A percentile compares a stretch with the other conserved stretches of the same genome.
phyloP scores from a whole-genome alignment of 176 grass and related monocot species.

The Rhynchospora pubera region DNA sequence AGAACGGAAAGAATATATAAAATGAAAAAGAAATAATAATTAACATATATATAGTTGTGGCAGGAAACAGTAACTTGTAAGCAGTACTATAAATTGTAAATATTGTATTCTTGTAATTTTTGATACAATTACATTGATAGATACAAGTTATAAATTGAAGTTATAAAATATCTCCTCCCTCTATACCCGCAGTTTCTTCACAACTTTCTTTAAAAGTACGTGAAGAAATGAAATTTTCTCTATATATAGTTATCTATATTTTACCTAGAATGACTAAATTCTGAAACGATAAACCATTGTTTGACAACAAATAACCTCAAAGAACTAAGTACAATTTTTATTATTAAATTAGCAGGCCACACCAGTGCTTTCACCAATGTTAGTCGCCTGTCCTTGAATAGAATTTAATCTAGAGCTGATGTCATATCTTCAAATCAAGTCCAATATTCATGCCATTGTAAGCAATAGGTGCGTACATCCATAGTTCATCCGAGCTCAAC shows the following conservation, averaged over 20 bases:
- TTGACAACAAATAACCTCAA: neutral
- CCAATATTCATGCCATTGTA: slow-evolving; percentile 83
- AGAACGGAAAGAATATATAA: neutral
- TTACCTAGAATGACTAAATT: neutral
- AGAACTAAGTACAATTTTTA: neutral
- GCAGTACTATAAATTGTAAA: neutral
- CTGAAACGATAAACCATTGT: neutral
- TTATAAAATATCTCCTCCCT: neutral
- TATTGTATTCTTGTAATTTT: neutral
- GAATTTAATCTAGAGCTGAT: neutral
- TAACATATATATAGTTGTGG: neutral
- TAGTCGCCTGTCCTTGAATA: neutral
- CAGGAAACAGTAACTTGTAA: too few species aligned
- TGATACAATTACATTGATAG: slow-evolving; percentile 4
- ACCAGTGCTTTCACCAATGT: neutral
- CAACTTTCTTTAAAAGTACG: neutral
- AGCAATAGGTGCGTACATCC: slow-evolving; percentile 85
- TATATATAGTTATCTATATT: neutral
- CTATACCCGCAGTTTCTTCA: neutral
- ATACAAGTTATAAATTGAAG: slow-evolving; percentile 5
- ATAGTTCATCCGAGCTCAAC: slow-evolving; percentile 68
- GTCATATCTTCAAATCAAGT: slow-evolving; percentile 42
- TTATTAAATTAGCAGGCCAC: neutral
- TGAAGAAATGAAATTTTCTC: neutral
- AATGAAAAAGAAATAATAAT: neutral